Evolutionary conservation across 176 grass and related monocot genomes (phyloP).

Genomic region (Hordeum marinum): DNA sequence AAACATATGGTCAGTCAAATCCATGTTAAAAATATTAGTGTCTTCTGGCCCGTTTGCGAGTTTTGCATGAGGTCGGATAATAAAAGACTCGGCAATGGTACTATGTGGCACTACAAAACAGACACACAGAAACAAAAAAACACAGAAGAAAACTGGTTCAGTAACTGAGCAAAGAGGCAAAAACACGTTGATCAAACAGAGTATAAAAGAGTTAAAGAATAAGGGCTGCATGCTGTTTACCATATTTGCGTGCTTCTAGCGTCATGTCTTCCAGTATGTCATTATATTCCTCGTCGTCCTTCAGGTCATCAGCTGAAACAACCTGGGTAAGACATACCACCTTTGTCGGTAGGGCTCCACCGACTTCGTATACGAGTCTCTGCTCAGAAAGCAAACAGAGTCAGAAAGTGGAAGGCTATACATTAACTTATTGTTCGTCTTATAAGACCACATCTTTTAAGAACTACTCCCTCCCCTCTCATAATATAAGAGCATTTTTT

Average conservation of each 20-base stretch:
- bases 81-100: slow-evolving; percentile 57
- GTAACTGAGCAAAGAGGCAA: slow-evolving; percentile 36
- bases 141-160: slow-evolving; percentile 46
- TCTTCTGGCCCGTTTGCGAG: slow-evolving; percentile 54
- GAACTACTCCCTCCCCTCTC: no score
- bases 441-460: neutral
- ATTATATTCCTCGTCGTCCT: slow-evolving; percentile 74
- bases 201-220: neutral
- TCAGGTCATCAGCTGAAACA: slow-evolving; percentile 59
- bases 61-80: slow-evolving; percentile 63
- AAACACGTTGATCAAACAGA: neutral
- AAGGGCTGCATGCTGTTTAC: slow-evolving; percentile 14
- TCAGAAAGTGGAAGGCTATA: slow-evolving; percentile 4
- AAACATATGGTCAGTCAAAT: slow-evolving; percentile 25
- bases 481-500: no score
- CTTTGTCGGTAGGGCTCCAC: slow-evolving; percentile 71
- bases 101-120: slow-evolving; percentile 47
- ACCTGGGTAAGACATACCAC: slow-evolving; percentile 82
- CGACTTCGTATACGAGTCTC: slow-evolving; percentile 75
- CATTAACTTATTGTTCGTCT: neutral
- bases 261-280: slow-evolving; percentile 97
- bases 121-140: slow-evolving; percentile 41
- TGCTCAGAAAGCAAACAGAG: slow-evolving; percentile 24
- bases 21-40: slow-evolving; percentile 25
- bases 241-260: slow-evolving; percentile 76